Evolutionary conservation across 2,329 filamentous ascomycete genomes (phyloP).

Genomic region (Calonectria pseudoreteaudii): DNA sequence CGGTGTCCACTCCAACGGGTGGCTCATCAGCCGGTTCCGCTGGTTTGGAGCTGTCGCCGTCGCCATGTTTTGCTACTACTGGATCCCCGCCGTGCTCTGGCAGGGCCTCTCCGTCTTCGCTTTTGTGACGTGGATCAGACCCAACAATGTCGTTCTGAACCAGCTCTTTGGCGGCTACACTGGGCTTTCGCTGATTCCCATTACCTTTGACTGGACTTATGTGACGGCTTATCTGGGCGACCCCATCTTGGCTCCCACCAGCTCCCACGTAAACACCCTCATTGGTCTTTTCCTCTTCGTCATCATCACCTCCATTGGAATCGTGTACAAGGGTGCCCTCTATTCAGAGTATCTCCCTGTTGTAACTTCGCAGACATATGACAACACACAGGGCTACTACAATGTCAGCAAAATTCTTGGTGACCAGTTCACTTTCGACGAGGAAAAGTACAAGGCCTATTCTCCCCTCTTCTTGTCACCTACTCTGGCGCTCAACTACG

Average conservation of each 20-base stretch:
- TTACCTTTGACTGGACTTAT: conserved; percentile 62
- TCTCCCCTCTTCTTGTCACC: conserved; percentile 65
- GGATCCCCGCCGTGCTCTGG: conserved; percentile 63
- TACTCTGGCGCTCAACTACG: conserved; percentile 56
- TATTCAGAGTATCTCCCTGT: conserved; percentile 67
- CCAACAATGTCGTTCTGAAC: conserved; percentile 64
- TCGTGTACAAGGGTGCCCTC: conserved; percentile 58
- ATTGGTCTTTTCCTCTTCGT: conserved; percentile 57
- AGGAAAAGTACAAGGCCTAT: conserved; percentile 61
- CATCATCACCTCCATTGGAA: conserved; percentile 57
- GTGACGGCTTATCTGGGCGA: conserved; percentile 56
- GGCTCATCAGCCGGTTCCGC: conserved; percentile 58
- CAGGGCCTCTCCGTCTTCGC: conserved; percentile 65
- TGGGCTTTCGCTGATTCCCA: conserved; percentile 64
- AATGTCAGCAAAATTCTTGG: conserved; percentile 64
- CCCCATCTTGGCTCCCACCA: conserved; percentile 55
- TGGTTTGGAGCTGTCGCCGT: conserved; percentile 58
- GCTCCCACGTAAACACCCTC: conserved; percentile 60
- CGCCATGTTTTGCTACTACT: conserved; percentile 63
- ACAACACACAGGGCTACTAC: conserved; percentile 65
- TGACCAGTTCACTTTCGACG: conserved; percentile 58
- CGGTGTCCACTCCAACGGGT: conserved; percentile 55
- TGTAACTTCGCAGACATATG: conserved; percentile 64
- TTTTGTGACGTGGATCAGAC: conserved; percentile 66
- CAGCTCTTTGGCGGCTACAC: conserved; percentile 67